Evolutionary conservation across 2,329 filamentous ascomycete genomes (phyloP).

Genomic region (Boeremia exigua): DNA sequence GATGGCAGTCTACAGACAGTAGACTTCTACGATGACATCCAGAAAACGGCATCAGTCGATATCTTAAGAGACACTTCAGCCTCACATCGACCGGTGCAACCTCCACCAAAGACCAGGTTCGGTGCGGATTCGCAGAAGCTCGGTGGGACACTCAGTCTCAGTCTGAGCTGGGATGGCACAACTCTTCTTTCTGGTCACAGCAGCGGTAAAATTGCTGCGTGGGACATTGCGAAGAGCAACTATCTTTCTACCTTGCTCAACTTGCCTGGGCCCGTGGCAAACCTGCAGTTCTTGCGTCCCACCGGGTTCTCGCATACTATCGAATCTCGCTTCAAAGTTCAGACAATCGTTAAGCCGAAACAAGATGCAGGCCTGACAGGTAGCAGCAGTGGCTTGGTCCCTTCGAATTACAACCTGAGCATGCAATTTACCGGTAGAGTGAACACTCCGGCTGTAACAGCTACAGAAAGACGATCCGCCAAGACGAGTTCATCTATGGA

Average conservation of each 20-base stretch:
- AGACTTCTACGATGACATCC: constrained; percentile 69
- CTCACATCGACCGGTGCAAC: constrained; percentile 59
- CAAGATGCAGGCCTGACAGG: constrained; percentile 59
- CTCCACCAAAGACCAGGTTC: constrained; percentile 50
- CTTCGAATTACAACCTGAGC: constrained; percentile 68
- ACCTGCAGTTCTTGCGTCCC: constrained; percentile 74
- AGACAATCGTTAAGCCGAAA: constrained; percentile 79
- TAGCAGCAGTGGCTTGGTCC: constrained; percentile 46
- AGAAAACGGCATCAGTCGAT: constrained; percentile 47
- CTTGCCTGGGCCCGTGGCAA: constrained; percentile 82
- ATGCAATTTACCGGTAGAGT: constrained; percentile 62
- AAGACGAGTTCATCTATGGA: constrained; percentile 45
- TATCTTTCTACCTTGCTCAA: constrained; percentile 72
- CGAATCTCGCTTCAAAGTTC: constrained; percentile 56
- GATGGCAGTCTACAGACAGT: constrained; percentile 81
- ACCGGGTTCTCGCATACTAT: constrained; percentile 52
- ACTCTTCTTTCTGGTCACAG: constrained; percentile 80
- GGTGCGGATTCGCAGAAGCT: constrained; percentile 65
- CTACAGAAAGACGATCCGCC: constrained; percentile 27
- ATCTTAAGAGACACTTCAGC: constrained; percentile 60
- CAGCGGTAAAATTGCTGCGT: constrained; percentile 77
- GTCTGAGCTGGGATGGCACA: constrained; percentile 82
- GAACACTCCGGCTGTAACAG: constrained; percentile 36
- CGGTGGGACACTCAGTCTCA: constrained; percentile 71
- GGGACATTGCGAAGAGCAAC: constrained; percentile 76